Conservation (phyloP, 2,329 filamentous ascomycete species). For the Alternaria dauci region DNA sequence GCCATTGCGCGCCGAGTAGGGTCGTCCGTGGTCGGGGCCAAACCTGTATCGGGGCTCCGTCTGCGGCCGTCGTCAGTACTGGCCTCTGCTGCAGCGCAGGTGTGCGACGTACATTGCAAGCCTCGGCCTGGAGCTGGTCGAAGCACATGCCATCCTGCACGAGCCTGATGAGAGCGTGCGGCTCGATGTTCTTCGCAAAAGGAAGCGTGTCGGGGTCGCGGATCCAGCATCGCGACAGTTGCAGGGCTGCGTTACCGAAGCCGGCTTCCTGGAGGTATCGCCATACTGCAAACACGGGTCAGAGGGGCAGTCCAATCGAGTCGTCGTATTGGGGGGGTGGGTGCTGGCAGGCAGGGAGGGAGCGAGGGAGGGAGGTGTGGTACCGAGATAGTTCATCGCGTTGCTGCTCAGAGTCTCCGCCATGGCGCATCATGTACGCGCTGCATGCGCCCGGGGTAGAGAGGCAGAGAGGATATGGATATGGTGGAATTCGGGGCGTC, state of each 20-base stretch:
- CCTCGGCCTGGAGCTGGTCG: conserved; percentile 54
- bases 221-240: conserved; percentile 69
- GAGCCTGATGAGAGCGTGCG: conserved; percentile 67
- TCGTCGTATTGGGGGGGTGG: neutral
- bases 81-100: neutral
- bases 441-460: conserved; percentile 13
- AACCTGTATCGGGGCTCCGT: conserved; percentile 48
- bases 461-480: neutral
- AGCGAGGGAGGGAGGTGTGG: neutral
- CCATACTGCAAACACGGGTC: conserved; percentile 59
- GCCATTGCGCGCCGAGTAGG: conserved; percentile 51
- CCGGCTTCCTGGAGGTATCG: conserved; percentile 61
- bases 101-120: conserved; percentile 40
- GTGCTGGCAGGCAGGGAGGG: no score
- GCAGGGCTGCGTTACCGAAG: conserved; percentile 66
- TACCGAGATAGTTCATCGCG: conserved; percentile 70
- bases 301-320: conserved; percentile 16
- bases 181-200: conserved; percentile 67
- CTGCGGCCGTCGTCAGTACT: conserved; percentile 40
- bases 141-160: conserved; percentile 69
- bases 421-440: conserved; percentile 52
- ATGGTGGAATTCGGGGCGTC: neutral
- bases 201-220: conserved; percentile 68
- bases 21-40: conserved; percentile 51
- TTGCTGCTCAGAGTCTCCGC: conserved; percentile 61